Percentiles rank a stretch among this genome's conserved stretches.
Conservation (phyloP, 352 stramenopile species). For the Phytopythium mirpurense region DNA sequence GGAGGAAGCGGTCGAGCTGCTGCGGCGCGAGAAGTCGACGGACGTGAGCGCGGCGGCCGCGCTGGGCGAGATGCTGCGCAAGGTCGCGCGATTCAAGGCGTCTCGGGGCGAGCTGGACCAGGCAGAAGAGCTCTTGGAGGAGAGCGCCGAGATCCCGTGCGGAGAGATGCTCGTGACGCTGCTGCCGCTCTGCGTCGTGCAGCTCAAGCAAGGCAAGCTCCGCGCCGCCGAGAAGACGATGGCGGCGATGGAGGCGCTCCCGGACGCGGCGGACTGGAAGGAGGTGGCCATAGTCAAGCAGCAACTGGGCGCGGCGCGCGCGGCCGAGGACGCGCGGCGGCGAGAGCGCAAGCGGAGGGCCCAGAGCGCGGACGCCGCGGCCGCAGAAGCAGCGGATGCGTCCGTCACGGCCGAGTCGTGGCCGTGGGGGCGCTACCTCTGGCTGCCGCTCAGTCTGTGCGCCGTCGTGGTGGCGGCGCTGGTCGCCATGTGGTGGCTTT, state of each 20-base stretch:
- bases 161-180: constrained; percentile 33
- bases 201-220: constrained; percentile 37
- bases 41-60: constrained; percentile 6
- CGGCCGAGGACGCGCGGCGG: background rate
- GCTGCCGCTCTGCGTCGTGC: constrained; percentile 49
- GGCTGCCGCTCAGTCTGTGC: constrained; percentile 4
- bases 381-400: no score
- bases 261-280: constrained; percentile 18
- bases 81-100: constrained; percentile 25
- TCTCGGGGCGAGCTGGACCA: constrained; percentile 18
- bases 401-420: background rate
- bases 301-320: constrained; percentile 19
- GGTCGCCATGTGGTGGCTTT: constrained; percentile 7
- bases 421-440: constrained; percentile 4
- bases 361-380: no score
- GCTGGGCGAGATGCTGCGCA: constrained; percentile 21
- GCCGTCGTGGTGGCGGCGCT: constrained; percentile 7
- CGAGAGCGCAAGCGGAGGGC: background rate
- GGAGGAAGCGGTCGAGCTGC: constrained; percentile 18
- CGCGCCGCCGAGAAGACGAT: constrained; percentile 26
- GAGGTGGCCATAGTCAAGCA: constrained; percentile 39
- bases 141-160: constrained; percentile 22
- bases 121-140: constrained; percentile 26
- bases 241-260: constrained; percentile 35
- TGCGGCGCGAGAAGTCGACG: constrained; percentile 15